Base-by-base conservation (phyloP, 805 yeast genomes). In the Nakazawaea peltata region DNA sequence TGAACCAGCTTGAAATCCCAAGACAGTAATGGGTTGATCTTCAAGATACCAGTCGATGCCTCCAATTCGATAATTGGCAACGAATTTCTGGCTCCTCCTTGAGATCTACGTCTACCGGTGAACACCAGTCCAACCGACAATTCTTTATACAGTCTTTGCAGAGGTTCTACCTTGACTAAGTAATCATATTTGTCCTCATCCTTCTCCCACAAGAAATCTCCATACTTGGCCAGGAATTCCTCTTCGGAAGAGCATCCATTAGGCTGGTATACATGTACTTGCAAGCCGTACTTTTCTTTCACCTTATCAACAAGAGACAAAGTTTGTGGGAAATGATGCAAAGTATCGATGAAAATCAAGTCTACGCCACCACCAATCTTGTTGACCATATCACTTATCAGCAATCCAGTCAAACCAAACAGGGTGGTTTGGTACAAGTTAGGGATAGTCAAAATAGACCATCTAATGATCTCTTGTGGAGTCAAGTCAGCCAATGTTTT, bases 261-360 rank as follows among this genome's bases (percentile, higher is more conserved):
- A 0, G 97, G 97, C 44, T 68, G 69, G 58, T 66, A 86, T 2
- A 83, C 62, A 45, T 84, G 80, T 17, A 88, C 55, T 19, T 63
- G 64, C 32, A 64, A 65, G 3, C 76, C 69, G 53, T 90, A 90
- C 41, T 64, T 69, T 12, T 49, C 44, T 47, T 72, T 61, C 27
- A 90, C 69, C 10, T 59, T 63, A 2, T 71, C 66, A 4, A 88
- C 80, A 26, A 90, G 67, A 3, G 79, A 85, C 28, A 80, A 60
- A 1, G 97, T 90, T 56, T 90, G 97, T n/a, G 90, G 87, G 66
- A 90, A 90, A 56, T 90, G 97, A 51, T 88, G 84, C 43, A 90
- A 62, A 0, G 97, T 90, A 53, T 90, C 97, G 32, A 88, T 67
- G 54, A 90, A 90, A 2, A 90, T 80, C 37, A 88, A 63, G 37